Percentiles rank a stretch among this genome's conserved stretches.
phyloP scores from a whole-genome alignment of 2,329 filamentous ascomycete genomes.

The Stemphylium beticola region DNA sequence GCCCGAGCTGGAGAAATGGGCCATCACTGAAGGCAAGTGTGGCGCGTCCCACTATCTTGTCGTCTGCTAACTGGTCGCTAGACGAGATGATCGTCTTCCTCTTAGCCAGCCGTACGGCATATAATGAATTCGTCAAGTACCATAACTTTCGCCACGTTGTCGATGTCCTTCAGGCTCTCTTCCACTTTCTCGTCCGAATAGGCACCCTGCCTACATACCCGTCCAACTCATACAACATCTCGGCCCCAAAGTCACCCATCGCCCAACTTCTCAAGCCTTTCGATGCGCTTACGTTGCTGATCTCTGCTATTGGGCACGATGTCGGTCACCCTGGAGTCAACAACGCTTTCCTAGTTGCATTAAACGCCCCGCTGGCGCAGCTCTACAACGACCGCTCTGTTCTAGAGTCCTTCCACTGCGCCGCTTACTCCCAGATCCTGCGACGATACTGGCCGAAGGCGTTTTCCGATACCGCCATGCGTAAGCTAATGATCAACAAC shows the following conservation, averaged over 20 bases:
- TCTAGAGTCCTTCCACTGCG: conserved; percentile 95
- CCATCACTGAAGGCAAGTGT: conserved; percentile 73
- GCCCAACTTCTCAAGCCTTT: conserved; percentile 81
- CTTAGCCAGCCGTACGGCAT: conserved; percentile 87
- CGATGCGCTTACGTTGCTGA: conserved; percentile 84
- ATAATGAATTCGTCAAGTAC: conserved; percentile 95
- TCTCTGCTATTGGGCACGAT: conserved; percentile 97
- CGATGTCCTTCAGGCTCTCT: conserved; percentile 92
- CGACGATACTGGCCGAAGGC: conserved; percentile 88
- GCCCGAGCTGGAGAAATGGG: conserved; percentile 81
- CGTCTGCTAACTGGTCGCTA: conserved; percentile 45
- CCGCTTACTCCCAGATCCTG: conserved; percentile 94
- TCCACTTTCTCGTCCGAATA: conserved; percentile 84
- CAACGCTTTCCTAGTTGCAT: conserved; percentile 90
- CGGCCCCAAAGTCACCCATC: conserved; percentile 65
- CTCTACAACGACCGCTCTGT: conserved; percentile 97
- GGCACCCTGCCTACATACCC: conserved; percentile 76
- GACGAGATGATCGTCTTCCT: conserved; percentile 85
- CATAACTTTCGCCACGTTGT: conserved; percentile 98
- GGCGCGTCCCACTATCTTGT: not conserved
- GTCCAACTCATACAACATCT: conserved; percentile 37
- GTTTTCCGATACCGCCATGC: conserved; percentile 79
- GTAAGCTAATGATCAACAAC: conserved; percentile 93
- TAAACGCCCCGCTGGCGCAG: conserved; percentile 91
- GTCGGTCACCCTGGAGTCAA: conserved; percentile 98